phyloP scores from a whole-genome alignment of 345 rosid genomes.

The Cardiospermum halicacabum region DNA sequence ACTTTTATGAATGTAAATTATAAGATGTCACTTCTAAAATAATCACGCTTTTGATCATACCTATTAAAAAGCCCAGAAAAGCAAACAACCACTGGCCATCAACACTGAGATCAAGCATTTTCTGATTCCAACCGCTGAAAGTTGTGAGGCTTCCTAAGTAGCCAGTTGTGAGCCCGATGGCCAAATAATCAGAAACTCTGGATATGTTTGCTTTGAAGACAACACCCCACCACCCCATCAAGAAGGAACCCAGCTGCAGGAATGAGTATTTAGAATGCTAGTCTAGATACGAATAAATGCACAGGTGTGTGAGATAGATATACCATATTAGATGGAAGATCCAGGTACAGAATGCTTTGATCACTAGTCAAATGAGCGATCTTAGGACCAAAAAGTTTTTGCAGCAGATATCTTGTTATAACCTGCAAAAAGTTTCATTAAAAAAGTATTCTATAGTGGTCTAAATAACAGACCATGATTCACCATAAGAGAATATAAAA shows the following conservation, averaged over 20 bases:
- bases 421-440: constrained; percentile 43
- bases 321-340: constrained; percentile 92
- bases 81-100: constrained; percentile 72
- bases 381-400: constrained; percentile 73
- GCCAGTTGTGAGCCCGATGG: constrained; percentile 79
- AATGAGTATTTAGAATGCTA: not conserved
- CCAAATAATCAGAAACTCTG: constrained; percentile 57
- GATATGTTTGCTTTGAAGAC: constrained; percentile 73
- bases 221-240: constrained; percentile 97
- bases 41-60: constrained; percentile 27
- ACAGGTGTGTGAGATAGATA: constrained; percentile 4
- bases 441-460: too few relatives aligned
- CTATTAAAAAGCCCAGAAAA: constrained; percentile 60
- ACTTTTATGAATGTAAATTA: not conserved
- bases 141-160: constrained; percentile 94
- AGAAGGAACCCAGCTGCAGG: constrained; percentile 79
- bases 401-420: constrained; percentile 64
- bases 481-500: too few relatives aligned
- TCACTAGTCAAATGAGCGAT: constrained; percentile 59
- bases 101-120: constrained; percentile 81
- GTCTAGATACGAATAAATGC: not conserved
- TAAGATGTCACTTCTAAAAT: not conserved
- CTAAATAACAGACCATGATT: too few relatives aligned
- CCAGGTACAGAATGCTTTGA: constrained; percentile 54
- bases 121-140: constrained; percentile 96